Conservation (phyloP, 352 stramenopile genomes). For the Phytophthora rubi region DNA sequence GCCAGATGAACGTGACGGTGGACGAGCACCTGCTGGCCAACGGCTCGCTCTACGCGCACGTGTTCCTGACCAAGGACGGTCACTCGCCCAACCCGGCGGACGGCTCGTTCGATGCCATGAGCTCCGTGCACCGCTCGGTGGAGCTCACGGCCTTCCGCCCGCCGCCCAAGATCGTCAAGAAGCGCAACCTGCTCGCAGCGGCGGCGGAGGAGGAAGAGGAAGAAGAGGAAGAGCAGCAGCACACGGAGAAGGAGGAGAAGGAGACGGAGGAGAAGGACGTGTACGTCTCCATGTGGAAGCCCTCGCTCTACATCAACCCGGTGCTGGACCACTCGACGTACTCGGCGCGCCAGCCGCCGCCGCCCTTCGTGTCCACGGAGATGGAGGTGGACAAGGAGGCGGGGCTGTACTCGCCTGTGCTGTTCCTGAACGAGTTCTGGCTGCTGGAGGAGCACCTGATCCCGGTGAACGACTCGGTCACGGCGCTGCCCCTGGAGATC, state of each 20-base stretch:
- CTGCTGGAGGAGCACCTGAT: constrained; percentile 87
- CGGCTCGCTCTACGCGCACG: constrained; percentile 84
- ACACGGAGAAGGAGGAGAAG: constrained; percentile 8
- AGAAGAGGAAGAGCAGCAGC: not conserved
- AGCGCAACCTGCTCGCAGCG: constrained; percentile 70
- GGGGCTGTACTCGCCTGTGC: constrained; percentile 85
- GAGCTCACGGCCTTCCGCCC: constrained; percentile 83
- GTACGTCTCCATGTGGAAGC: constrained; percentile 88
- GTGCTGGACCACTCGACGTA: constrained; percentile 80
- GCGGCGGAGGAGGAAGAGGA: constrained; percentile 25
- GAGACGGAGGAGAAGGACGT: constrained; percentile 30
- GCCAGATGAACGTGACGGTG: constrained; percentile 74
- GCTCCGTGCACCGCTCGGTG: constrained; percentile 59
- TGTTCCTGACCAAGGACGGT: constrained; percentile 81
- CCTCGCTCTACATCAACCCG: constrained; percentile 67
- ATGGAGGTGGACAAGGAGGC: constrained; percentile 66
- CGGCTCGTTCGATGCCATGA: constrained; percentile 59
- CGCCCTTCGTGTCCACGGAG: constrained; percentile 68
- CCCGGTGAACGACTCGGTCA: constrained; percentile 90
- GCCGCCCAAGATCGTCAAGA: constrained; percentile 74
- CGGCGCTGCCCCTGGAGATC: constrained; percentile 82
- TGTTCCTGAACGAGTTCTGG: constrained; percentile 97
- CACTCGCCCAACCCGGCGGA: constrained; percentile 75
- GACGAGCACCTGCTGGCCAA: constrained; percentile 74
- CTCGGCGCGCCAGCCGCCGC: constrained; percentile 54